A percentile compares a stretch with the other conserved stretches of the same genome.
These are phyloP conservation scores for Sporothrix mexicana DNA, from an alignment of 2,329 filamentous ascomycete genomes.

Conservation along the genomic window DNA sequence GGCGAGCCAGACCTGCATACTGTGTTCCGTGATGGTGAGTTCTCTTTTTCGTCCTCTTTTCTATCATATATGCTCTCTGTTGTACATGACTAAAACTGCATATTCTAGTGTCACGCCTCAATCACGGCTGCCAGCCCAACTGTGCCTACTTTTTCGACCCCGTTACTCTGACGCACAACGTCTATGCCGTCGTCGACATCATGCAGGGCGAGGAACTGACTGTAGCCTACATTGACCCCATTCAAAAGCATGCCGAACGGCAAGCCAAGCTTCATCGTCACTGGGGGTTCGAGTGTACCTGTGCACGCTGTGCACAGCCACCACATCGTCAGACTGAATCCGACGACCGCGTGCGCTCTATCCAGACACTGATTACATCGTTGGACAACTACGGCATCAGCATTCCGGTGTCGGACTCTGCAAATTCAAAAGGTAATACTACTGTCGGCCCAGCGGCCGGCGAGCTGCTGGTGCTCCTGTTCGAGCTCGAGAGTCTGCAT, in stretches of 20 bases:
- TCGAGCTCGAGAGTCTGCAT: conserved; percentile 46
- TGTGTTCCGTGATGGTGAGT: conserved; percentile 44
- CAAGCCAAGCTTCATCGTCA: conserved; percentile 42
- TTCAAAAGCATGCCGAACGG: conserved; percentile 44
- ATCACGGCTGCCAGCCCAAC: conserved; percentile 53
- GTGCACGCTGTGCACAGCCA: conserved; percentile 45
- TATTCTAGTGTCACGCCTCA: conserved; percentile 47
- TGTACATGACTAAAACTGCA: conserved; percentile 2
- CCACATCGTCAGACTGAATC: conserved; percentile 42
- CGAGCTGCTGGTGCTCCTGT: conserved; percentile 47
- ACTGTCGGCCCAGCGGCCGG: conserved; percentile 45
- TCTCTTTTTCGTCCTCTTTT: neutral
- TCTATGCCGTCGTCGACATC: conserved; percentile 48
- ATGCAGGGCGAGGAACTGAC: conserved; percentile 50
- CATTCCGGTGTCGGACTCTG: neutral
- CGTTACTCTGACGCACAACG: conserved; percentile 46
- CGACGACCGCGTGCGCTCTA: conserved; percentile 45
- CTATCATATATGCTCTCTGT: too few relatives aligned
- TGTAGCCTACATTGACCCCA: conserved; percentile 49
- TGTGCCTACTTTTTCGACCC: conserved; percentile 48
- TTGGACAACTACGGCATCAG: conserved; percentile 46
- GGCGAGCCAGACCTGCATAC: conserved; percentile 42
- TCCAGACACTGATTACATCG: conserved; percentile 43
- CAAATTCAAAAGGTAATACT: neutral
- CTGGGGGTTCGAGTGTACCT: conserved; percentile 51